phyloP scores from a whole-genome alignment of 2,329 filamentous ascomycete genomes.

The Beauveria sp. region DNA sequence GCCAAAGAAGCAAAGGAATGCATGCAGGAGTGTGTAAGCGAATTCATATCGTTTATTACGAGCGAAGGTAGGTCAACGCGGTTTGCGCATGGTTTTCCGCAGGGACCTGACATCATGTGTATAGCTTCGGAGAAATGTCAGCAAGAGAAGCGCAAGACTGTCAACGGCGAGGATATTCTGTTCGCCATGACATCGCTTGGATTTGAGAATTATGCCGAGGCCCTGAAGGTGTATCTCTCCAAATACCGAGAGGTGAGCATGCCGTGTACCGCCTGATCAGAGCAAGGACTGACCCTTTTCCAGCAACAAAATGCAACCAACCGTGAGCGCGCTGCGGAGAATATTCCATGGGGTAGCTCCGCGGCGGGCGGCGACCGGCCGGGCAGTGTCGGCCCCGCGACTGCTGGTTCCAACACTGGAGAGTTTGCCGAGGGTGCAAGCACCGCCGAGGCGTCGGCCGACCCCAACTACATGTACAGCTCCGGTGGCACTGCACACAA shows the following conservation, averaged over 20 bases:
- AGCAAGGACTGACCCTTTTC: not conserved
- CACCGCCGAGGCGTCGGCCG: conserved; percentile 16
- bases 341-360: conserved; percentile 22
- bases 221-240: conserved; percentile 93
- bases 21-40: conserved; percentile 99
- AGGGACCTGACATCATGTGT: not conserved
- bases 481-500: conserved; percentile 52
- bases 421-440: conserved; percentile 35
- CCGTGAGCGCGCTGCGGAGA: conserved; percentile 31
- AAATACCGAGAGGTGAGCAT: conserved; percentile 90
- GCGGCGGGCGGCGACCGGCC: conserved; percentile 27
- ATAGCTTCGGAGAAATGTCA: conserved; percentile 97
- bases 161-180: conserved; percentile 96
- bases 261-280: not conserved
- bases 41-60: conserved; percentile 99
- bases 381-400: conserved; percentile 19
- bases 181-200: conserved; percentile 99
- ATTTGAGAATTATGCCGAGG: conserved; percentile 98
- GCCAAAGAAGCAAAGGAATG: conserved; percentile 99
- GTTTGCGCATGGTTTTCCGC: conserved; percentile 7
- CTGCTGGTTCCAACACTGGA: conserved; percentile 21
- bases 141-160: conserved; percentile 98
- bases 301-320: conserved; percentile 37
- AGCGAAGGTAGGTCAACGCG: conserved; percentile 71
- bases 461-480: conserved; percentile 44